These are phyloP conservation scores for Capronia americana DNA, from an alignment of 2,329 filamentous ascomycete genomes.

Conservation along the genomic window DNA sequence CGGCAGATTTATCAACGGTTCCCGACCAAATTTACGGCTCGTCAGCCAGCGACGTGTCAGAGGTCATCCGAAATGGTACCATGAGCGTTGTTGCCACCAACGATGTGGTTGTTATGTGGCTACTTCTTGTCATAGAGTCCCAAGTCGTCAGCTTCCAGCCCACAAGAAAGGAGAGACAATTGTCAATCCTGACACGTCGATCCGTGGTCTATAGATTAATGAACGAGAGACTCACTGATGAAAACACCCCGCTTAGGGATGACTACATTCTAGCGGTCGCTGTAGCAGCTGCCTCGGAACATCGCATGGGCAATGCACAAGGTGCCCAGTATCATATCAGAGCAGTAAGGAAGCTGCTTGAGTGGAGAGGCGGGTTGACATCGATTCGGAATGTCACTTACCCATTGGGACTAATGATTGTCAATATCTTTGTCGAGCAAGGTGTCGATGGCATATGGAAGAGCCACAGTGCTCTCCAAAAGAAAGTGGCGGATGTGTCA, in stretches of 20 bases:
- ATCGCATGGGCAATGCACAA: conserved; percentile 16
- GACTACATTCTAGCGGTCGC: conserved; percentile 15
- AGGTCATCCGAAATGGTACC: conserved; percentile 4
- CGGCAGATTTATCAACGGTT: conserved; percentile 17
- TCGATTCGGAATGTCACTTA: conserved; percentile 13
- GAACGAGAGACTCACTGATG: conserved; percentile 11
- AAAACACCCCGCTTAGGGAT: conserved; percentile 6
- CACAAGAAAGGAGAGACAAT: conserved; percentile 13
- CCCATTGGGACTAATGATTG: conserved; percentile 20
- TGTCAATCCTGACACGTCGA: conserved; percentile 15
- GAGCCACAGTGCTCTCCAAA: conserved; percentile 4
- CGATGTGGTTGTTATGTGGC: conserved; percentile 17
- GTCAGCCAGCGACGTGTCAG: conserved; percentile 9
- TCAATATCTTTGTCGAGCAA: conserved; percentile 20
- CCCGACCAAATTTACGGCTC: conserved; percentile 22
- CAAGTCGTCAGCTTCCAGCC: conserved; percentile 24
- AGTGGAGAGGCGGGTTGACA: conserved; percentile 2
- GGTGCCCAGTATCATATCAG: conserved; percentile 13
- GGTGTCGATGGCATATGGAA: conserved; percentile 9
- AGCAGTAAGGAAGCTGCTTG: conserved; percentile 15
- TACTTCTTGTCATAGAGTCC: conserved; percentile 21
- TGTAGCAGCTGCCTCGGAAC: conserved; percentile 13
- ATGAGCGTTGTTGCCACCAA: conserved; percentile 10
- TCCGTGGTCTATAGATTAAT: conserved; percentile 12
- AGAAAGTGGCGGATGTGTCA: not conserved